Percentiles rank a stretch among this genome's conserved stretches.
Conservation (phyloP, 1,139 yeast species). For the Diutina siamensis region DNA sequence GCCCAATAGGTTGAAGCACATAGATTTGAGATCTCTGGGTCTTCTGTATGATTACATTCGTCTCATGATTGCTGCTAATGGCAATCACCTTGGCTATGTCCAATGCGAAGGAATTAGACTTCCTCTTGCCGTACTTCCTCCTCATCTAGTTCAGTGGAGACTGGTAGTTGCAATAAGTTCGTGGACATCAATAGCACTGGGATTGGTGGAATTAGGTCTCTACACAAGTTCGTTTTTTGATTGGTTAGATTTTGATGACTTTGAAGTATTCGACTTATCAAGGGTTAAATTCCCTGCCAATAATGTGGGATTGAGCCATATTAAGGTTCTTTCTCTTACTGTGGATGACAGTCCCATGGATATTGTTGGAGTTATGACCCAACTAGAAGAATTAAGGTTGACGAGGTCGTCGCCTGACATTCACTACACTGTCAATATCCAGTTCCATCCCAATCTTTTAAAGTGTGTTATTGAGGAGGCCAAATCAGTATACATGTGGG, state of each 20-base stretch:
- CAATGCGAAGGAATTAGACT: not conserved
- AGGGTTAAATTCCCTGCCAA: not conserved
- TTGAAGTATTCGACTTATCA: not conserved
- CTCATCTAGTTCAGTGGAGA: not conserved
- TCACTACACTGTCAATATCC: not conserved
- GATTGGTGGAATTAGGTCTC: not conserved
- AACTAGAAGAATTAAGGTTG: not conserved
- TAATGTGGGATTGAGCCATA: not conserved
- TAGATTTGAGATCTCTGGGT: not conserved
- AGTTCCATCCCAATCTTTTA: not conserved
- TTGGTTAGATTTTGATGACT: not conserved
- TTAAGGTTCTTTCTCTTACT: not conserved
- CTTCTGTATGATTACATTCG: not conserved
- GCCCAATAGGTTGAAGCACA: not conserved
- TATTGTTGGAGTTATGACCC: not conserved
- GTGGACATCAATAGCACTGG: not conserved
- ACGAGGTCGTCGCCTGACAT: not conserved
- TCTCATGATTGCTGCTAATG: not conserved
- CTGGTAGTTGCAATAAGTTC: not conserved
- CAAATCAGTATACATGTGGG: not conserved
- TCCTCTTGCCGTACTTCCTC: not conserved
- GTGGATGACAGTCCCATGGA: not conserved
- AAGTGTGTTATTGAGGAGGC: slow-evolving; percentile 1
- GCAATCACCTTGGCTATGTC: not conserved
- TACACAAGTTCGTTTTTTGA: not conserved